A percentile compares a stretch with the other conserved stretches of the same genome.
These are phyloP conservation scores for Magnusiomyces paraingens DNA, from an alignment of 1,139 yeast genomes.

Conservation along the genomic window DNA sequence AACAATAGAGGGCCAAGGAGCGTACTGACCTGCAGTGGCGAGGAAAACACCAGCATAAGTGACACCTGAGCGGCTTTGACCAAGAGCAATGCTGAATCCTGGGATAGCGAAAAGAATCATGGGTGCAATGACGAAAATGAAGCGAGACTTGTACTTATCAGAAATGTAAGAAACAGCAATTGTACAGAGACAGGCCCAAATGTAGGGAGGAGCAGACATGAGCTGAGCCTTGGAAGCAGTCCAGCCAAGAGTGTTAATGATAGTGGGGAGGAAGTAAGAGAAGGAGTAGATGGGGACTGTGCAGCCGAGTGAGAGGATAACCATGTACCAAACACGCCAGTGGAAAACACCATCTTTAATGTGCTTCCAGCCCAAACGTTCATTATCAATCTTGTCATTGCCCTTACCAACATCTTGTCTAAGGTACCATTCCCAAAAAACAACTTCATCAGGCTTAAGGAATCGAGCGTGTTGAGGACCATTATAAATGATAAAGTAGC, in stretches of 20 bases:
- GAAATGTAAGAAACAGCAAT: slow-evolving; percentile 7
- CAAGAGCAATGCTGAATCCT: slow-evolving; percentile 11
- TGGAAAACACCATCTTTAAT: slow-evolving; percentile 14
- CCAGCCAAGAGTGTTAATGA: slow-evolving; percentile 31
- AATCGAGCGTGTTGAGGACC: slow-evolving; percentile 7
- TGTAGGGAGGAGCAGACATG: slow-evolving; percentile 21
- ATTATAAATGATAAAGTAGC: slow-evolving; percentile 10
- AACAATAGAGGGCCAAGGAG: slow-evolving; percentile 13
- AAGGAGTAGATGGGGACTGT: slow-evolving; percentile 19
- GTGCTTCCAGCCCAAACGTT: slow-evolving; percentile 10
- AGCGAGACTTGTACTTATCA: slow-evolving; percentile 20
- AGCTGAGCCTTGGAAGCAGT: slow-evolving; percentile 30
- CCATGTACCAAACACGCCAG: slow-evolving; percentile 20
- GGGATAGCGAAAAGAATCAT: slow-evolving; percentile 13
- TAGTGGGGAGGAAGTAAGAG: slow-evolving; percentile 32
- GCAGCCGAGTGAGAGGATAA: slow-evolving; percentile 14
- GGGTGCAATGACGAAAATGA: slow-evolving; percentile 32
- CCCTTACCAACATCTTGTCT: slow-evolving; percentile 15
- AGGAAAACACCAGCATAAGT: slow-evolving; percentile 11
- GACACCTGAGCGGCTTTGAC: background rate
- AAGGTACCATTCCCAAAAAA: slow-evolving; percentile 14
- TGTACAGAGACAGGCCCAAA: slow-evolving; percentile 12
- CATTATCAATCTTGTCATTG: slow-evolving; percentile 9
- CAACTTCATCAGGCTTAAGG: slow-evolving; percentile 7
- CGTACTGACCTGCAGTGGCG: slow-evolving; percentile 13